Evolutionary conservation across 768 basidiomycete genomes (phyloP), one percentile per base, ranked within the genome.

Genomic region (Psilocybe sp.): DNA sequence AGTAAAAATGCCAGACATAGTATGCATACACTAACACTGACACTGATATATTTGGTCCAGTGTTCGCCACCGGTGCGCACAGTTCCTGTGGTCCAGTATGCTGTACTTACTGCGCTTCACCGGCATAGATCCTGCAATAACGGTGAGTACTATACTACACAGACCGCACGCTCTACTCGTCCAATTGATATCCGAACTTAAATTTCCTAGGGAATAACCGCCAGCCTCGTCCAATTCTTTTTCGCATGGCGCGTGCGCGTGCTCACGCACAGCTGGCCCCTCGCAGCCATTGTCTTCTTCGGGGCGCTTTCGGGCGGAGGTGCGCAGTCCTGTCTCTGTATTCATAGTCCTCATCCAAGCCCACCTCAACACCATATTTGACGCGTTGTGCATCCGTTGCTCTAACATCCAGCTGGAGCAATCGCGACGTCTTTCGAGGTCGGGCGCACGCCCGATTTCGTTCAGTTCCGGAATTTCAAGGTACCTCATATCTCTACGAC

Each of bases 191-290:
- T 19, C 38, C 13, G 16, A 4, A 28, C 28, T 15, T 32, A 3
- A 2, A 12, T 15, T 18, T 12, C 23, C 7, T 39, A 79, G 78
- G 76, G 70, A 4, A 67, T 79, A 46, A 74, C 75, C 31, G 74
- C 72, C 1, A 52, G 66, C 5, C 55, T 70, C 11, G 76, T 78
- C 5, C 77, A 80, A 46, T 50, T 72, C 4, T 81, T 80, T 56
- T 77, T 77, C 40, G 73, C 74, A 1, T 70, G 67, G 68, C 59
- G 67, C n/a, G 53, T 70, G 32, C 51, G 56, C 18, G 59, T 65
- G 6, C 48, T 70, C 6, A 67, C 66, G n/a, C 54, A 44, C 9
- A 67, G 53, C 44, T 51, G 49, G 42, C 32, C 44, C 1, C 37
- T 63, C 4, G 51, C 60, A 12, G 34, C 23, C 11, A 8, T 63